phyloP scores from a whole-genome alignment of 1,139 yeast species.

The Yamadazyma pseudoaaseri region DNA sequence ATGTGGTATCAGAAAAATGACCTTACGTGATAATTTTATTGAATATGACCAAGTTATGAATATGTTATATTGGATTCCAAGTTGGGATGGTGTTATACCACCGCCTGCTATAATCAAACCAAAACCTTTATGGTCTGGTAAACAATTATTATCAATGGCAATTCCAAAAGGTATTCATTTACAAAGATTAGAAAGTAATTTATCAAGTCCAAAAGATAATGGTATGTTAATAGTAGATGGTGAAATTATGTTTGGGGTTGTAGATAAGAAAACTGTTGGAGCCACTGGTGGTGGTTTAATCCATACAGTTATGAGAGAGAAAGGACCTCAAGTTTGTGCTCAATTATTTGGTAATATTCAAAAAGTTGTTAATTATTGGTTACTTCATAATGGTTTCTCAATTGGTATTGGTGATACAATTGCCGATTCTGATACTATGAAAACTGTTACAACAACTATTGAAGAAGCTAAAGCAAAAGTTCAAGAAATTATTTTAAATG shows the following conservation, averaged over 20 bases:
- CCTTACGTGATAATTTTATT: constrained; percentile 82
- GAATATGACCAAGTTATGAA: constrained; percentile 96
- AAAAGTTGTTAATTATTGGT: constrained; percentile 95
- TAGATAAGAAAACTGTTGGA: constrained; percentile 97
- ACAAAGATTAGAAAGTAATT: constrained; percentile 88
- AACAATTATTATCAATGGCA: constrained; percentile 87
- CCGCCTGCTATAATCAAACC: constrained; percentile 94
- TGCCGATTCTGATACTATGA: constrained; percentile 97
- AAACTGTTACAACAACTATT: constrained; percentile 87
- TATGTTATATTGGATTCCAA: constrained; percentile 95
- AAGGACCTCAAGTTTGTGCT: constrained; percentile 90
- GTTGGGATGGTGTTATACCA: constrained; percentile 99
- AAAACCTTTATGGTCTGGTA: constrained; percentile 96
- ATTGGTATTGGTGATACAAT: constrained; percentile 99
- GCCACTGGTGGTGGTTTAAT: constrained; percentile 97
- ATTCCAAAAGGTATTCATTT: constrained; percentile 95
- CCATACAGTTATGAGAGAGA: constrained; percentile 96
- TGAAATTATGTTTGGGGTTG: constrained; percentile 94
- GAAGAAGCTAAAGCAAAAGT: constrained; percentile 91
- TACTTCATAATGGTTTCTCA: constrained; percentile 93
- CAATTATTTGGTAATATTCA: constrained; percentile 90
- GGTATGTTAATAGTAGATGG: constrained; percentile 94
- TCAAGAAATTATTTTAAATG: constrained; percentile 87
- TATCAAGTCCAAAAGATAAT: constrained; percentile 79
- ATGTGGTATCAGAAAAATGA: constrained; percentile 96